phyloP scores from a whole-genome alignment of 2,329 filamentous ascomycete species.

The Fusarium lyarnte region DNA sequence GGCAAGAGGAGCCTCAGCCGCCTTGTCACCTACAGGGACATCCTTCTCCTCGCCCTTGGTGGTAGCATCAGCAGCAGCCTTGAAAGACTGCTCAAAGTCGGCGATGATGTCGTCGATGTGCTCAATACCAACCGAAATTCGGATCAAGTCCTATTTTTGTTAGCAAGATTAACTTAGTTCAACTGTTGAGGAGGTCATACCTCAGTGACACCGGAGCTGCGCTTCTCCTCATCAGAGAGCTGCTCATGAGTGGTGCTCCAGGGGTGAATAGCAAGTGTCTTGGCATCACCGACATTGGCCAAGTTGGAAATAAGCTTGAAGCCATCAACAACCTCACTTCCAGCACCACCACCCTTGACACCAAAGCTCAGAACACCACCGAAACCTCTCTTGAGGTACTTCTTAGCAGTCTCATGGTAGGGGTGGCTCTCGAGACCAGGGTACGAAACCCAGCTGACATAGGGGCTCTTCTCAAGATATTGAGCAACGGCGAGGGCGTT shows the following conservation, averaged over 20 bases:
- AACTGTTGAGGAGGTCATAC: slow-evolving; percentile 49
- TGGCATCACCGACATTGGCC: slow-evolving; percentile 95
- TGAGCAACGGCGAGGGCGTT: slow-evolving; percentile 83
- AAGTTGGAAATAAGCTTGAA: slow-evolving; percentile 97
- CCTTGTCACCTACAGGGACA: slow-evolving; percentile 44
- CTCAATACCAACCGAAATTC: slow-evolving; percentile 94
- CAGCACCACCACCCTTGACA: slow-evolving; percentile 86
- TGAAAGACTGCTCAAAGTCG: slow-evolving; percentile 93
- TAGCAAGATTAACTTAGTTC: background rate
- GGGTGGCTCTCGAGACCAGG: slow-evolving; percentile 85
- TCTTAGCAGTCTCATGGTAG: slow-evolving; percentile 83
- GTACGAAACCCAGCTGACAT: slow-evolving; percentile 95
- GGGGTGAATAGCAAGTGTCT: slow-evolving; percentile 94
- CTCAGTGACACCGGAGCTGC: slow-evolving; percentile 83
- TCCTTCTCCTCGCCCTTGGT: slow-evolving; percentile 44
- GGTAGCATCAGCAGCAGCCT: slow-evolving; percentile 62
- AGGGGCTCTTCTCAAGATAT: slow-evolving; percentile 83
- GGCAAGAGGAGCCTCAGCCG: slow-evolving; percentile 49
- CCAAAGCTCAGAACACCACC: slow-evolving; percentile 94
- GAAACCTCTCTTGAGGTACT: slow-evolving; percentile 84
- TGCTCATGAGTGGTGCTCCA: slow-evolving; percentile 97
- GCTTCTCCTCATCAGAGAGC: slow-evolving; percentile 82
- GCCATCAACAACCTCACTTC: slow-evolving; percentile 87
- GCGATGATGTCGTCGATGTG: slow-evolving; percentile 97
- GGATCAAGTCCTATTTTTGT: slow-evolving; percentile 77